Base-by-base conservation (phyloP, 1,139 yeast genomes). In the Yamadazyma dushanensis region DNA sequence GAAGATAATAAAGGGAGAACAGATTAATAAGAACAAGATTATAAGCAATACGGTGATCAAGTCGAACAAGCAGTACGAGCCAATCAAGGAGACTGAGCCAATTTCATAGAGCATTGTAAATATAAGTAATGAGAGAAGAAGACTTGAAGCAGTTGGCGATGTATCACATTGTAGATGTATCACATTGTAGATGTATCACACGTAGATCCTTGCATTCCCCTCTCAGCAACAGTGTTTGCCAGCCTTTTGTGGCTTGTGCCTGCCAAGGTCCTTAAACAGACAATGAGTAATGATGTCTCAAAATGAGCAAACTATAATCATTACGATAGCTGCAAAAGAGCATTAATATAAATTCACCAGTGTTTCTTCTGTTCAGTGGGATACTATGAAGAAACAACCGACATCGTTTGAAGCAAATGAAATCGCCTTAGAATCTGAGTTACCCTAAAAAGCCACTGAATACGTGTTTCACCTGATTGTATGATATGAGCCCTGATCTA, bases 21-120 rank as follows among this genome's bases (percentile, higher is more conserved):
- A 74, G 31, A 69, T 90, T 34, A 74, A 72, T 48, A 83, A 84
- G 60, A 75, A 77, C 31, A 84, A 80, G 59, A 76, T 75, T 10
- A 68, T 81, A 21, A 76, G 92, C 28, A 89, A 89, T 54, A 85
- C 89, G 5, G 83, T 90, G 16, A 84, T 90, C 33, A 85, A 84
- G 52, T 26, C 38, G 23, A 43, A 31, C 8, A 35, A 45, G 26
- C 32, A 21, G 24, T 43, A 38, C 26, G 45, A 41, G 3, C 29
- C 36, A 3, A 35, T 41, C 3, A 40, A 37, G 19, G 42, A 34
- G 3, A 29, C 34, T 11, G 43, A 41, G 27, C 35, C 40, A 10
- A 29, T 39, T 14, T 29, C 39, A 14, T 27, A 27, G 21, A 19
- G 8, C 11, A 19, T 29, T 30, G 32, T 30, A 30, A 30, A 30